Conservation (phyloP, 2,329 filamentous ascomycete species). For the Phialocephala sp. region DNA sequence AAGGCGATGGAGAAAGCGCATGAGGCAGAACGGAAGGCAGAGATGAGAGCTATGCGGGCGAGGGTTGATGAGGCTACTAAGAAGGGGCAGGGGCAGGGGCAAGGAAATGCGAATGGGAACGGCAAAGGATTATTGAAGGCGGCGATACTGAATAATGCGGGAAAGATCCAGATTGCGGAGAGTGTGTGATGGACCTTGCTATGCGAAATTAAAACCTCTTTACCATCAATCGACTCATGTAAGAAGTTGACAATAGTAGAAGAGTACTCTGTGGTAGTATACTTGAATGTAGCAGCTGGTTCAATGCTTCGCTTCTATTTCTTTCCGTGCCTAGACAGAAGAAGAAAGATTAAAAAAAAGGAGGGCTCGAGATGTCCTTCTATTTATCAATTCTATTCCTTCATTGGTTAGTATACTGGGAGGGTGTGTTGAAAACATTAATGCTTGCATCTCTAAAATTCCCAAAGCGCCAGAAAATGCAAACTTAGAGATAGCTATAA, state of each 20-base stretch:
- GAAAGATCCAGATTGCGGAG: constrained; percentile 2
- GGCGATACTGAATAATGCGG: constrained; percentile 26
- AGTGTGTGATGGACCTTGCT: background rate
- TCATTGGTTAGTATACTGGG: too few species aligned
- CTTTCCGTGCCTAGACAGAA: too few species aligned
- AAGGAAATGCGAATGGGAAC: background rate
- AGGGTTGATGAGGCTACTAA: constrained; percentile 23
- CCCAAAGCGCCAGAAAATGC: background rate
- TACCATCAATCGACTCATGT: background rate
- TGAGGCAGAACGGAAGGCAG: constrained; percentile 34
- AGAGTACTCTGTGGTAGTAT: background rate
- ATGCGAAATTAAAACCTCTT: background rate
- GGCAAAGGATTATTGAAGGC: constrained; percentile 26
- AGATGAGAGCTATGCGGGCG: constrained; percentile 22
- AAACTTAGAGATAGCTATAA: background rate
- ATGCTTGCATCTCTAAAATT: too few species aligned
- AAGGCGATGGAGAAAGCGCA: constrained; percentile 47
- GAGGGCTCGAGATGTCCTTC: too few species aligned
- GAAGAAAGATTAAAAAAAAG: too few species aligned
- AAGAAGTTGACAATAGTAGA: background rate
- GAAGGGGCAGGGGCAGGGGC: background rate
- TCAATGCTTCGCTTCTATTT: too few species aligned
- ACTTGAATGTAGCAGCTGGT: too few species aligned
- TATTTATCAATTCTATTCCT: too few species aligned
- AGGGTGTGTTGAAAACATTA: too few species aligned